Evolutionary conservation across 2,329 filamentous ascomycete species (phyloP).

Genomic region (Tolypocladium amazonense): DNA sequence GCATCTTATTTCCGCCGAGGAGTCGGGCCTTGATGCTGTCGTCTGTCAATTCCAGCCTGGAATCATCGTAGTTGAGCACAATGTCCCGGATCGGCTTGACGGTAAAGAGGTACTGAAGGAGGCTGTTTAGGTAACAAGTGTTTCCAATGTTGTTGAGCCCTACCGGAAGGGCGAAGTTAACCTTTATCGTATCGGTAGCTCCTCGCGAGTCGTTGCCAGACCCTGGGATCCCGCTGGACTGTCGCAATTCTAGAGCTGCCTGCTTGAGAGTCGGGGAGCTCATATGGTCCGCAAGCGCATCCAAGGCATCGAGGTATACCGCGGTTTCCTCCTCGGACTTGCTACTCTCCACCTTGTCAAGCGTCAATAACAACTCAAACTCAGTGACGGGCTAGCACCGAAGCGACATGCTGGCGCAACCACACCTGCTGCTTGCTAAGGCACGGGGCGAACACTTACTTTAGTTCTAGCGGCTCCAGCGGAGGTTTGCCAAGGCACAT

Average conservation of each 20-base stretch:
- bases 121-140: slow-evolving; percentile 94
- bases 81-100: slow-evolving; percentile 72
- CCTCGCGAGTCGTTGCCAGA: slow-evolving; percentile 5
- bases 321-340: slow-evolving; percentile 16
- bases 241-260: slow-evolving; percentile 13
- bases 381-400: background rate
- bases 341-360: slow-evolving; percentile 13
- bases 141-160: slow-evolving; percentile 92
- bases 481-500: slow-evolving; percentile 13
- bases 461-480: slow-evolving; percentile 15
- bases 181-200: slow-evolving; percentile 4
- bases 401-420: background rate
- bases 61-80: slow-evolving; percentile 63
- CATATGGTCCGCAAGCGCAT: slow-evolving; percentile 21
- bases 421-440: background rate
- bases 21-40: slow-evolving; percentile 54
- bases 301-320: slow-evolving; percentile 22
- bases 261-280: slow-evolving; percentile 12
- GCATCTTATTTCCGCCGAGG: slow-evolving; percentile 57
- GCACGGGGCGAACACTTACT: slow-evolving; percentile 10
- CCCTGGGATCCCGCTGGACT: slow-evolving; percentile 3
- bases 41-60: slow-evolving; percentile 57
- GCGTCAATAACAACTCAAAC: background rate
- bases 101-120: slow-evolving; percentile 91
- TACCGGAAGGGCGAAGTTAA: slow-evolving; percentile 55